A percentile compares a stretch with the other conserved stretches of the same genome.
Conservation (phyloP, 192 early-diverging fungal genomes). For the Dispira parvispora region DNA sequence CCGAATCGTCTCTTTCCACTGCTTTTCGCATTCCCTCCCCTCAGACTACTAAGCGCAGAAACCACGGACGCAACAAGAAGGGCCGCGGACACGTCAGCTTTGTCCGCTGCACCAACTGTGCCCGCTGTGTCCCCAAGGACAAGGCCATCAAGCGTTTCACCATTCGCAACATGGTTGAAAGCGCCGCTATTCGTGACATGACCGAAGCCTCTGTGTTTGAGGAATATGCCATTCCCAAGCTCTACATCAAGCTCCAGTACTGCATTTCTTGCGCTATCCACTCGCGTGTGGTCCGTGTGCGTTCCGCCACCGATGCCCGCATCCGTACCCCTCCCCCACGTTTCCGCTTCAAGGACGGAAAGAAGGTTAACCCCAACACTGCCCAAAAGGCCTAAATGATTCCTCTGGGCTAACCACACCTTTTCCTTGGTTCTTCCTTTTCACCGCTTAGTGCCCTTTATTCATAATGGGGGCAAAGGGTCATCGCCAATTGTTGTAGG, state of each 20-base stretch:
- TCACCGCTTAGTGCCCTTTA: no score
- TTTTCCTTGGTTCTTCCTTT: no score
- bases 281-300: conserved; percentile 83
- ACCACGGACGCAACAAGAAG: conserved; percentile 98
- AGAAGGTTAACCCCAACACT: conserved; percentile 32
- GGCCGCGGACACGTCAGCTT: conserved; percentile 96
- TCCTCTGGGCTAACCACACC: no score
- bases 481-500: no score
- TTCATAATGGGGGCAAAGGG: no score
- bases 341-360: conserved; percentile 71
- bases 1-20: not conserved
- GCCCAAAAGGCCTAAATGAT: conserved; percentile 13
- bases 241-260: conserved; percentile 98
- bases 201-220: conserved; percentile 91
- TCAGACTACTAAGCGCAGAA: conserved; percentile 97
- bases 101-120: conserved; percentile 98
- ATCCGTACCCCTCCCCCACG: conserved; percentile 86
- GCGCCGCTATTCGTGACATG: conserved; percentile 92
- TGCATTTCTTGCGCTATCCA: conserved; percentile 91
- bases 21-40: not conserved
- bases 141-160: conserved; percentile 99
- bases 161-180: conserved; percentile 98
- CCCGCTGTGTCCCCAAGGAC: conserved; percentile 91
- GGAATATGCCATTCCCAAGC: conserved; percentile 91
- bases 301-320: conserved; percentile 72